Percentiles rank a stretch among this genome's conserved stretches.
phyloP scores from a whole-genome alignment of 176 grass and related monocot species.

The Oryza meyeriana region DNA sequence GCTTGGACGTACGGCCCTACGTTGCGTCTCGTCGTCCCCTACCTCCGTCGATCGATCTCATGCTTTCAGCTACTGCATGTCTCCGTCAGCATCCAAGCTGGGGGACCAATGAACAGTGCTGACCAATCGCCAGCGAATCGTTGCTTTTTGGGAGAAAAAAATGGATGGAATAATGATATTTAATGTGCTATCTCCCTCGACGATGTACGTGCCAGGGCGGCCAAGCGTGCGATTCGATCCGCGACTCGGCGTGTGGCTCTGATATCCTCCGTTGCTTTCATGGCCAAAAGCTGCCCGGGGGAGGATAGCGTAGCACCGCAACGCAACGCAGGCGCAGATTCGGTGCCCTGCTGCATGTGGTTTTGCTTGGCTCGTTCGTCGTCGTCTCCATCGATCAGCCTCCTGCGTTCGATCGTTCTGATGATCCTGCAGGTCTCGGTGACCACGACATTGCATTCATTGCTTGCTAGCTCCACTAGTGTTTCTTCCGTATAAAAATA shows the following conservation, averaged over 20 bases:
- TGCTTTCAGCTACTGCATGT: no score
- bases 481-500: no score
- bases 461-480: no score
- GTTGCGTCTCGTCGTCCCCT: not conserved
- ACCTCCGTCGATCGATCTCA: not conserved
- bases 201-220: not conserved
- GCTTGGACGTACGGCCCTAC: not conserved
- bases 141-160: not conserved
- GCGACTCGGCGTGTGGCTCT: not conserved
- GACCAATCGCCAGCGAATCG: not conserved
- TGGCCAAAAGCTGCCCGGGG: no score
- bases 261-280: not conserved
- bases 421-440: not conserved
- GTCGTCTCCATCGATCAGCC: not conserved
- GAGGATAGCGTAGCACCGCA: no score
- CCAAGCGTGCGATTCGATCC: not conserved
- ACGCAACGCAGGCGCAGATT: no score
- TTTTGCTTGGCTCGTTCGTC: not conserved
- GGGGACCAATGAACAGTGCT: constrained; percentile 9
- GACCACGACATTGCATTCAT: not conserved
- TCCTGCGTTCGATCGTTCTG: not conserved
- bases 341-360: constrained; percentile 3
- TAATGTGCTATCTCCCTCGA: constrained; percentile 3
- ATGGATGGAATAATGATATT: constrained; percentile 14
- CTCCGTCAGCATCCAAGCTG: not conserved